Percentiles rank a stretch among this genome's conserved stretches.
phyloP scores from a whole-genome alignment of 352 stramenopile species.

The Pythium sukuiense region DNA sequence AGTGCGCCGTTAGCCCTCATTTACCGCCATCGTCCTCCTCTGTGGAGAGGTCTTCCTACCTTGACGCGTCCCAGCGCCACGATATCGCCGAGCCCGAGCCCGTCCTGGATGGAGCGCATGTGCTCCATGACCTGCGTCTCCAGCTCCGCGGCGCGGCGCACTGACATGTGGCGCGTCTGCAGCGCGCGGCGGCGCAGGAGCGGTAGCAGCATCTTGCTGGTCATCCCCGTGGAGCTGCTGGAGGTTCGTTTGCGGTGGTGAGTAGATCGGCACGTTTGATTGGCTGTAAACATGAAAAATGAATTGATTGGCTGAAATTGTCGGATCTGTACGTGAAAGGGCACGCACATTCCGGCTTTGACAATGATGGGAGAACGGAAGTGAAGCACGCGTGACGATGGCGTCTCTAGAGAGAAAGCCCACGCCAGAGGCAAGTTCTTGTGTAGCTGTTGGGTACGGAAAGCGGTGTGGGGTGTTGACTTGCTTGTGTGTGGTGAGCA shows the following conservation, averaged over 20 bases:
- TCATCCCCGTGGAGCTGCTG: constrained; percentile 2
- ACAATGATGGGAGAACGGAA: not conserved
- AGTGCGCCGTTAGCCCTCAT: not conserved
- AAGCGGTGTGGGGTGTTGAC: not conserved
- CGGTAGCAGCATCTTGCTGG: constrained; percentile 24
- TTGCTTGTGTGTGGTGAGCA: not conserved
- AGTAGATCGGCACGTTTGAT: not conserved
- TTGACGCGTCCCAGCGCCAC: constrained; percentile 79
- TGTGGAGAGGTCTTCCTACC: constrained; percentile 27
- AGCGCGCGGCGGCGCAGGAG: constrained; percentile 16
- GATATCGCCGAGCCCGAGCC: constrained; percentile 72
- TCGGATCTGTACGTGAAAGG: not conserved
- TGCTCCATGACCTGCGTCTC: constrained; percentile 79
- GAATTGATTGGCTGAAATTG: not conserved
- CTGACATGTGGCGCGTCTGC: constrained; percentile 43
- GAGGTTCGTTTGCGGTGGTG: constrained; percentile 5
- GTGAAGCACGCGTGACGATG: not conserved
- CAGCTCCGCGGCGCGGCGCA: constrained; percentile 60
- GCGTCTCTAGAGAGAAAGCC: constrained; percentile 5
- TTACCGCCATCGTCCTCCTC: not conserved
- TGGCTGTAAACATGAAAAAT: not conserved
- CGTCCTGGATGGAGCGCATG: constrained; percentile 66
- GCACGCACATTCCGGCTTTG: not conserved
- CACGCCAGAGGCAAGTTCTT: not conserved
- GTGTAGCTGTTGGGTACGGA: not conserved